phyloP scores from a whole-genome alignment of 1,284 basidiomycete species.

The Mrakiaceae sp. region DNA sequence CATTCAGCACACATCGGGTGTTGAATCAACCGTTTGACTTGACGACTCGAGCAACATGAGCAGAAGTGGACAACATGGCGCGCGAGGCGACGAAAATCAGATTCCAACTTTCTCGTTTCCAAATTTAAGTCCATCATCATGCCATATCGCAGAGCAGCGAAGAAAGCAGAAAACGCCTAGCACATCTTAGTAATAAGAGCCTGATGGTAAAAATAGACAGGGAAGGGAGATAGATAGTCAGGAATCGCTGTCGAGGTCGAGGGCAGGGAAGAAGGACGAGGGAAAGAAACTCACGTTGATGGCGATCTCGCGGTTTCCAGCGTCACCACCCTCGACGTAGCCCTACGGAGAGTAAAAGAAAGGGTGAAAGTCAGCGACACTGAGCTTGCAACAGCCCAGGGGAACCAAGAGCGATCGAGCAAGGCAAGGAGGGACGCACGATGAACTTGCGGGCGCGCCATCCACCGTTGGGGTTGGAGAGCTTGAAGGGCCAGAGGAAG shows the following conservation, averaged over 20 bases:
- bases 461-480: conserved; percentile 96
- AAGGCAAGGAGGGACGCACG: conserved; percentile 17
- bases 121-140: no score
- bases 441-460: conserved; percentile 97
- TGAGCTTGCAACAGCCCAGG: not conserved
- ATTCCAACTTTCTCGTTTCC: no score
- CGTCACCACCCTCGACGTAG: conserved; percentile 85
- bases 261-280: not conserved
- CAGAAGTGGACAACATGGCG: no score
- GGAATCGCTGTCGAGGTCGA: conserved; percentile 2
- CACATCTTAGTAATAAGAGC: no score
- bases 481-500: conserved; percentile 99
- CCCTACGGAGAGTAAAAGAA: conserved; percentile 32
- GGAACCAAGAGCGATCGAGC: conserved; percentile 19
- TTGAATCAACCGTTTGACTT: no score
- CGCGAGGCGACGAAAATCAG: no score
- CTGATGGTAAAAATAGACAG: no score
- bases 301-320: conserved; percentile 18
- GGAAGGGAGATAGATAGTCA: no score
- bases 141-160: no score
- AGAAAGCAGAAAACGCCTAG: no score
- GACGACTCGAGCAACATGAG: no score
- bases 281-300: conserved; percentile 17
- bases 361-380: not conserved
- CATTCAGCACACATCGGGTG: no score